Conservation (phyloP, 2,329 filamentous ascomycete genomes). For the Verticillium klebahnii region DNA sequence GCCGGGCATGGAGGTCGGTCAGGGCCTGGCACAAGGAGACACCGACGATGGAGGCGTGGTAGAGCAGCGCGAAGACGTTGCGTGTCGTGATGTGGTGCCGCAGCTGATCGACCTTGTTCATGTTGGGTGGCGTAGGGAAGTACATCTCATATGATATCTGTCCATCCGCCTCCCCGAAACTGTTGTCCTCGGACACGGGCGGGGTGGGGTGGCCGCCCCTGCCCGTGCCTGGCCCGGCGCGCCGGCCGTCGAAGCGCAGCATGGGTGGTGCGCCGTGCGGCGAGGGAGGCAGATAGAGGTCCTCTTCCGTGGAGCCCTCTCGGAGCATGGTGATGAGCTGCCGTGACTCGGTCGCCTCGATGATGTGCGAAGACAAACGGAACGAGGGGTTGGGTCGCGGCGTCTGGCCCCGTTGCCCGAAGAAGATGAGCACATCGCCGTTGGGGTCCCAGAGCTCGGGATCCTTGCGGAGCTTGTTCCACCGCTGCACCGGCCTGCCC, state of each 20-base stretch:
- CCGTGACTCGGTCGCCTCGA: conserved; percentile 52
- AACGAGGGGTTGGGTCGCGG: conserved; percentile 48
- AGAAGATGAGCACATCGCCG: conserved; percentile 55
- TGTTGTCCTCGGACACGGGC: conserved; percentile 39
- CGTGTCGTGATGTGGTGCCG: conserved; percentile 62
- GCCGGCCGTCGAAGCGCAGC: conserved; percentile 23
- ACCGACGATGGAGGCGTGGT: conserved; percentile 61
- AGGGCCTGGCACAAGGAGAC: conserved; percentile 59
- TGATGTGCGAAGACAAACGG: conserved; percentile 52
- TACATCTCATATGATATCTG: conserved; percentile 59
- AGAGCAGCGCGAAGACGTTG: conserved; percentile 64
- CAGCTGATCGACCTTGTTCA: conserved; percentile 42
- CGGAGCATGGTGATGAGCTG: conserved; percentile 49
- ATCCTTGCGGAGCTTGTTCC: conserved; percentile 56
- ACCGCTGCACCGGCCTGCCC: conserved; percentile 42
- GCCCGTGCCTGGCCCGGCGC: conserved; percentile 15
- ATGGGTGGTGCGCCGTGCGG: conserved; percentile 36
- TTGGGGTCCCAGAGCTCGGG: conserved; percentile 58
- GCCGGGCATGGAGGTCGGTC: conserved; percentile 55
- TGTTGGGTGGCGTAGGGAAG: conserved; percentile 51
- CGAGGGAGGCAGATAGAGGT: conserved; percentile 36
- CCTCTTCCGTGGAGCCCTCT: conserved; percentile 48
- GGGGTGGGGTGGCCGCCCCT: conserved; percentile 33
- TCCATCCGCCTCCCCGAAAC: conserved; percentile 41
- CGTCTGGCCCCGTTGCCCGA: conserved; percentile 40